Evolutionary conservation across 306 rosid genomes (phyloP), one percentile per base, ranked within the genome.

Genomic region (Fagus sylvatica): DNA sequence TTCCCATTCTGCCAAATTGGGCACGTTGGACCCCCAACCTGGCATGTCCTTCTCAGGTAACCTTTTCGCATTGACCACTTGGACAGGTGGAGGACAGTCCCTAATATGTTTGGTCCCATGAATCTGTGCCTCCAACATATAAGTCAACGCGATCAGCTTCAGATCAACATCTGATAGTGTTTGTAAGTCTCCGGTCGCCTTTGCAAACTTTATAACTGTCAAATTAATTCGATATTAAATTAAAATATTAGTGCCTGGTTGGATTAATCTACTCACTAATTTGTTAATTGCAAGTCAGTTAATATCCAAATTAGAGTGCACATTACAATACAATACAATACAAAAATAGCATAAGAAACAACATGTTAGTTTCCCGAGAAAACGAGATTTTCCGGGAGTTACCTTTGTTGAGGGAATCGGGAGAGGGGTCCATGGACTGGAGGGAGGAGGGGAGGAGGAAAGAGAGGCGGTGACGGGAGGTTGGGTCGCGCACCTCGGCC

Each of bases 31-130:
- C 32, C 98, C 98, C 98, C 98, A 95, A 3, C 98, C 98, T 0
- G 97, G 98, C 96, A 93, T 15, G 51, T 93, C 99, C 87, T 95
- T 95, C 92, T 95, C 96, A 0, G 89, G 96, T 53, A 95, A 81
- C 84, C 96, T 87, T 89, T 75, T 89, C 11, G 88, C 91, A 72
- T 95, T 89, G 13, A 95, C 81, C 42, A 70, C 77, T 49, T 87
- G 91, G 11, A 87, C 77, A n/a, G 87, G 87, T 2, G 91, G 89
- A 61, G 89, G 91, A 7, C 84, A 85, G n/a, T 85, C 91, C 74
- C 91, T 76, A 40, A 87, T 85, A 48, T 85, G 85, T 15, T 56
- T 81, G 2, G 82, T 77, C 32, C 91, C 89, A 69, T 85, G 89
- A 69, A 82, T 80, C 79, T 87, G 84, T 53, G 87, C 87, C 80